Percentiles rank a stretch among this genome's conserved stretches.
Evolutionary conservation across 495 filamentous ascomycete genomes (phyloP).

Genomic region (Sporormia fimetaria): DNA sequence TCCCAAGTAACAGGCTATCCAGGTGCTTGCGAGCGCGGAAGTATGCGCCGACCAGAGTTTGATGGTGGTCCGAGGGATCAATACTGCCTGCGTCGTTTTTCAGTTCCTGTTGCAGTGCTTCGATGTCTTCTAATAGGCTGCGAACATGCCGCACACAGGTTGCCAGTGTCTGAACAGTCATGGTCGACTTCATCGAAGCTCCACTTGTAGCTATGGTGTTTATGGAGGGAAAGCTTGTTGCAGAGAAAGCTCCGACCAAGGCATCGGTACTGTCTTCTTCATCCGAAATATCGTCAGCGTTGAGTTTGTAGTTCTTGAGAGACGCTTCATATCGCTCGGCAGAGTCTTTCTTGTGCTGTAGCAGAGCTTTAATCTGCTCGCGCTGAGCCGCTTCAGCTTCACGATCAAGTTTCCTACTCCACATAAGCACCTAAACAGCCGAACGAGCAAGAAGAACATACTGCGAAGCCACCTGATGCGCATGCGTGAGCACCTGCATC

Average conservation of each 20-base stretch:
- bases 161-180: slow-evolving; percentile 9
- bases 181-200: slow-evolving; percentile 13
- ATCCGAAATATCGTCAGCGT: too few relatives aligned
- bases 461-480: slow-evolving; percentile 18
- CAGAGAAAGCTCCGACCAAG: not conserved
- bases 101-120: slow-evolving; percentile 10
- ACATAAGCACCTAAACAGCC: not conserved
- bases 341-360: slow-evolving; percentile 18
- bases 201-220: not conserved
- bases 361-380: slow-evolving; percentile 18
- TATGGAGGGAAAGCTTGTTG: not conserved
- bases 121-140: slow-evolving; percentile 15
- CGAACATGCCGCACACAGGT: slow-evolving; percentile 20
- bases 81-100: not conserved
- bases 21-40: slow-evolving; percentile 16
- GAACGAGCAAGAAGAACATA: not conserved
- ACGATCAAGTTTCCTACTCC: slow-evolving; percentile 13
- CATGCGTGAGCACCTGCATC: slow-evolving; percentile 25
- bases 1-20: slow-evolving; percentile 17
- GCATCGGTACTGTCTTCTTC: slow-evolving; percentile 9
- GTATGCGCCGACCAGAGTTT: slow-evolving; percentile 21
- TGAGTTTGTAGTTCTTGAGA: slow-evolving; percentile 13
- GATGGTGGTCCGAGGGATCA: slow-evolving; percentile 18
- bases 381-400: slow-evolving; percentile 17
- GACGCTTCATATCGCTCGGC: slow-evolving; percentile 20